Conservation (phyloP, 1,284 basidiomycete genomes). For the Naganishia liquefaciens region DNA sequence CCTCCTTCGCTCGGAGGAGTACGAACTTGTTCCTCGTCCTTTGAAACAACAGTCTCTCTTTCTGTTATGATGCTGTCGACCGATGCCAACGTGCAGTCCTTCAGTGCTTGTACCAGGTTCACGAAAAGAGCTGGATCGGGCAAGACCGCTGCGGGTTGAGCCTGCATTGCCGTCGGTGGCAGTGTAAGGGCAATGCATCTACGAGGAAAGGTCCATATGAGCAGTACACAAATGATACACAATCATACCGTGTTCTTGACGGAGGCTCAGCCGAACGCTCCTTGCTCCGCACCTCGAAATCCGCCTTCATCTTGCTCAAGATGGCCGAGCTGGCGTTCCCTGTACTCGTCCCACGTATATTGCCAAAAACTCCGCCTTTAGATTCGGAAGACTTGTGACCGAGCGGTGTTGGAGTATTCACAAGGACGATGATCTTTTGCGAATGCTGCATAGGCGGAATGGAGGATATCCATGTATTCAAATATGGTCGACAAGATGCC, state of each 20-base stretch:
- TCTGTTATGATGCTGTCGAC: conserved; percentile 77
- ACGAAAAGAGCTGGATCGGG: conserved; percentile 84
- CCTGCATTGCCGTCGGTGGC: conserved; percentile 15
- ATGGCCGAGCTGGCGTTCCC: conserved; percentile 76
- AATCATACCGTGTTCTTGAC: conserved; percentile 33
- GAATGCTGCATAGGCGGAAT: conserved; percentile 65
- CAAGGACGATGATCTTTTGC: conserved; percentile 77
- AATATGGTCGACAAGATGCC: conserved; percentile 72
- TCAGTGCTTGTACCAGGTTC: conserved; percentile 83
- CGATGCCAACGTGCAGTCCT: conserved; percentile 78
- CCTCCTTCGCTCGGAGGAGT: conserved; percentile 13
- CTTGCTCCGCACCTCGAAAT: conserved; percentile 70
- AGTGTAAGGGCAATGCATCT: conserved; percentile 24
- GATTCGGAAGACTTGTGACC: conserved; percentile 49
- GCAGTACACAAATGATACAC: conserved; percentile 31
- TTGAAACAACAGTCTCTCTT: conserved; percentile 81
- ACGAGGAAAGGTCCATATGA: not conserved
- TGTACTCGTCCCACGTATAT: conserved; percentile 59
- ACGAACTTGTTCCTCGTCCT: conserved; percentile 74
- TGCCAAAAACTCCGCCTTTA: conserved; percentile 25
- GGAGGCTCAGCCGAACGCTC: conserved; percentile 35
- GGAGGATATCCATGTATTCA: conserved; percentile 82
- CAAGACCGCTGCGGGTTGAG: conserved; percentile 52
- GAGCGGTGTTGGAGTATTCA: conserved; percentile 57
- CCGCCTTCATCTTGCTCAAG: conserved; percentile 84